phyloP scores from a whole-genome alignment of 1,139 yeast genomes.

The Tardiomyces blankii region DNA sequence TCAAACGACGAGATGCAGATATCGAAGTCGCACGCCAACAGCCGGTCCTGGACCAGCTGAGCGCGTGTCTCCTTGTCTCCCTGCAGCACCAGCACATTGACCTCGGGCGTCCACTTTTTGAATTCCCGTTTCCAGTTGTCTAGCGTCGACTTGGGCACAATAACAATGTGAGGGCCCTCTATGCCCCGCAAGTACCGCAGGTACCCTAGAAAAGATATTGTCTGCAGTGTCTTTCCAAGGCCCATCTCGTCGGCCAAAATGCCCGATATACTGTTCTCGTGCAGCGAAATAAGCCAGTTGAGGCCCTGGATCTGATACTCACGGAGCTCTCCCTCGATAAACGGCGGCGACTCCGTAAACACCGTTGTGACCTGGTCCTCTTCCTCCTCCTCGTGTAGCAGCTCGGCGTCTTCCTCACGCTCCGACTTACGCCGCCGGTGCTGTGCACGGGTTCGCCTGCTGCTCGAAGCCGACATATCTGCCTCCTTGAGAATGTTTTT shows the following conservation, averaged over 20 bases:
- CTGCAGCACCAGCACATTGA: conserved; percentile 70
- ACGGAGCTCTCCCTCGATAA: conserved; percentile 48
- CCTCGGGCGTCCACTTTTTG: conserved; percentile 94
- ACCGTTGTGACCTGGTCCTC: conserved; percentile 43
- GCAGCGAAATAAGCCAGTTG: conserved; percentile 81
- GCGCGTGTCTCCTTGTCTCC: conserved; percentile 77
- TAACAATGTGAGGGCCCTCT: conserved; percentile 85
- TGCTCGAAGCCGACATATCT: conserved; percentile 25
- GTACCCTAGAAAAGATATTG: conserved; percentile 84
- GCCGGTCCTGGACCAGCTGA: conserved; percentile 43
- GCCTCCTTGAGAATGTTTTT: conserved; percentile 44
- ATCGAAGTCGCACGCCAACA: conserved; percentile 72
- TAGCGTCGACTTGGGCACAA: conserved; percentile 90
- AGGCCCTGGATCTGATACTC: conserved; percentile 89
- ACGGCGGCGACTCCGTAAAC: conserved; percentile 68
- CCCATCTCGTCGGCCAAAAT: conserved; percentile 99
- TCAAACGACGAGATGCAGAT: conserved; percentile 87
- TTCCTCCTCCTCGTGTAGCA: conserved; percentile 59
- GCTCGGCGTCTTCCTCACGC: conserved; percentile 86
- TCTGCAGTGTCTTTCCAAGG: conserved; percentile 88
- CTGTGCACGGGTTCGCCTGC: conserved; percentile 25
- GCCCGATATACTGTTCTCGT: conserved; percentile 77
- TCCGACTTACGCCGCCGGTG: conserved; percentile 50
- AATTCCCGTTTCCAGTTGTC: conserved; percentile 96
- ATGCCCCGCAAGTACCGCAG: conserved; percentile 64